These are phyloP conservation scores for Aspergillus jensenii DNA, from an alignment of 2,329 filamentous ascomycete genomes.

Conservation along the genomic window DNA sequence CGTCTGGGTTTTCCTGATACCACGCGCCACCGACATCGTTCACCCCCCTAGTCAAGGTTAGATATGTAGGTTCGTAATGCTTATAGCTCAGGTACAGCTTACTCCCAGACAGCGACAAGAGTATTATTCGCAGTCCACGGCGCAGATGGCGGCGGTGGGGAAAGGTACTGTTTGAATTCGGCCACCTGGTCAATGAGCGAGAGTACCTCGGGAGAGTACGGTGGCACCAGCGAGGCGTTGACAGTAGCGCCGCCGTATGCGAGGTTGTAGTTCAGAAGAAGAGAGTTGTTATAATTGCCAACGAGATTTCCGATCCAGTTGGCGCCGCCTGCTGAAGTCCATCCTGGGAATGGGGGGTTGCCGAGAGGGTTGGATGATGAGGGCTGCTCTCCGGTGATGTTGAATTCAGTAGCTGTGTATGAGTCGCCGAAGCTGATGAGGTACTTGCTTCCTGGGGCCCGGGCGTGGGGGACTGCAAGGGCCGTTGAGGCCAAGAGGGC, in stretches of 20 bases:
- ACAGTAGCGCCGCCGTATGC: constrained; percentile 12
- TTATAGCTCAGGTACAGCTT: too few relatives aligned
- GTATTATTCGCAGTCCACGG: constrained; percentile 4
- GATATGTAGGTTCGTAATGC: neutral
- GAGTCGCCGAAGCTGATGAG: constrained; percentile 12
- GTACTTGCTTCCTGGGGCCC: neutral
- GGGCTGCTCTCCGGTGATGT: constrained; percentile 9
- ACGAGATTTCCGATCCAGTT: constrained; percentile 13
- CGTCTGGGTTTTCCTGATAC: constrained; percentile 3
- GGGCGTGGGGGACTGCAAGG: neutral
- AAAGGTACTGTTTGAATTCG: constrained; percentile 1
- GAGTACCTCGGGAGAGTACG: constrained; percentile 2
- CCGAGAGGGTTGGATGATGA: constrained; percentile 13
- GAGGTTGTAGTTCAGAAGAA: constrained; percentile 11
- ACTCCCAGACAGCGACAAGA: constrained; percentile 12
- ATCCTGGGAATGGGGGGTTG: constrained; percentile 12
- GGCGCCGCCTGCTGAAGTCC: constrained; percentile 7
- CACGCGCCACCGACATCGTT: constrained; percentile 12
- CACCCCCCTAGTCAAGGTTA: constrained; percentile 1
- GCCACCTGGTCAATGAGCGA: constrained; percentile 13
- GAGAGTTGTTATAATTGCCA: constrained; percentile 4
- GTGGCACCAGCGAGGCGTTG: constrained; percentile 8
- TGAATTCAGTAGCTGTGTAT: constrained; percentile 11
- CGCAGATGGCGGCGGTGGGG: neutral
- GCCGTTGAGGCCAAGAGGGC: neutral